Evolutionary conservation across 768 basidiomycete genomes (phyloP), one percentile per base, ranked within the genome.

Genomic region (Boletus rubescentipes): DNA sequence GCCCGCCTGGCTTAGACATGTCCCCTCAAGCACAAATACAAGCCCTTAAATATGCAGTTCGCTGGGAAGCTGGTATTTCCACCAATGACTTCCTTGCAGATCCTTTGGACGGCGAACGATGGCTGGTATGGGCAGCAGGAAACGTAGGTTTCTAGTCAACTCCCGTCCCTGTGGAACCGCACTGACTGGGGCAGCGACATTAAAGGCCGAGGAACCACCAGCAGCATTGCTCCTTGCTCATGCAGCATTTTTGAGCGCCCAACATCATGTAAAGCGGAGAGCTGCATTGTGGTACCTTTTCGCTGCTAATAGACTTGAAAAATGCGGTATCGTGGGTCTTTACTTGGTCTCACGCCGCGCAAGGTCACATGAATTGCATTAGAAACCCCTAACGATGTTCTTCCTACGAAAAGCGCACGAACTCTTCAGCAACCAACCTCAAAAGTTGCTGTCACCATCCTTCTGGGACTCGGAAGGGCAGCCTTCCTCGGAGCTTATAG

Each of bases 321-420:
- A 89, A 71, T 87, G 85, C 60, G 91, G 91, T 20, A 85, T 91
- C 59, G 91, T 93, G 57, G 59, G 90, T 77, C 21, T 31, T 43
- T 56, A n/a, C 42, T 46, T 46, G 32, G 44, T 54, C 53, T 51
- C 43, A 54, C 30, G 14, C 34, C 20, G 26, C 32, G 34, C 36
- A 46, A 32, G 41, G 36, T 60, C 18, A 50, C 16, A 56, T 35
- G 2, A 49, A 38, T 46, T 40, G 12, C 39, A 43, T 53, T 39
- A 93, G 91, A 93, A 91, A 88, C 85, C 89, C 0, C 65, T 93
- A 50, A 92, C 91, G 2, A 86, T 90, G 79, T 83, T 89, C 66
- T 88, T 93, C 62, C 76, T 93, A 30, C 83, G 84, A 9, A 81
- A 78, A 65, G 86, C 91, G 14, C 85, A 84, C 54, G 80, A 79